Conservation (phyloP, 140 eudicot genomes). For the Flaveria floridana region DNA sequence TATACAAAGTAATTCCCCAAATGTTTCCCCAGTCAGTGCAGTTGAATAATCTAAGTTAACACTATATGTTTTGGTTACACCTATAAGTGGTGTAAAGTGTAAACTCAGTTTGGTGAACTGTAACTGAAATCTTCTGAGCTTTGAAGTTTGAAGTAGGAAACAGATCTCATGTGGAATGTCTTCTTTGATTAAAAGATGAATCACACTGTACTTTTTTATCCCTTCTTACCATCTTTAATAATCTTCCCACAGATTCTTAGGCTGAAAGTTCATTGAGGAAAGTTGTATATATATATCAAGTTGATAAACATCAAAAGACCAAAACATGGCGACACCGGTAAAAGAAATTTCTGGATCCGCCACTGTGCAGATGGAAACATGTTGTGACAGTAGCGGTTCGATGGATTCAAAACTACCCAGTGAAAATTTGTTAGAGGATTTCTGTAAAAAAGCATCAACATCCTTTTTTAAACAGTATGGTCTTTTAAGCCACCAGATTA, state of each 20-base stretch:
- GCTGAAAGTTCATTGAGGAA: background rate
- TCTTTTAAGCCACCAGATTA: conserved; percentile 68
- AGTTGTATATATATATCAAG: conserved; percentile 9
- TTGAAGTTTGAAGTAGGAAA: background rate
- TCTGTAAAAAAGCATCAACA: conserved; percentile 57
- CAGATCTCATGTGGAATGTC: background rate
- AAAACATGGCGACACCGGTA: conserved; percentile 5
- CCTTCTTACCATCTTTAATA: conserved; percentile 5
- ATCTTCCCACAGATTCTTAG: conserved; percentile 13
- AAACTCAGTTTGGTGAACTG: background rate
- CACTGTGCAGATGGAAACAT: conserved; percentile 21
- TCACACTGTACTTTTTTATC: background rate
- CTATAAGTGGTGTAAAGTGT: too few relatives aligned
- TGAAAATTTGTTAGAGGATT: conserved; percentile 37
- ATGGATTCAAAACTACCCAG: conserved; percentile 26
- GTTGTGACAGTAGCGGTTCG: conserved; percentile 15
- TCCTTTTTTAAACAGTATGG: conserved; percentile 64
- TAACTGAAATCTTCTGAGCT: background rate
- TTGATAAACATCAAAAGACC: conserved; percentile 8
- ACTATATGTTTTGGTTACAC: too few relatives aligned
- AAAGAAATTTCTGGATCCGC: background rate
- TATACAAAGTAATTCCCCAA: too few relatives aligned
- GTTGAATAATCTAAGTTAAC: too few relatives aligned
- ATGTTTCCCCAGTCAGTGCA: too few relatives aligned
- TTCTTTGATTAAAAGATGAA: conserved; percentile 9